A percentile compares a stretch with the other conserved stretches of the same genome.
phyloP scores from a whole-genome alignment of 495 filamentous ascomycete species.

The Daldinia bambusicola region DNA sequence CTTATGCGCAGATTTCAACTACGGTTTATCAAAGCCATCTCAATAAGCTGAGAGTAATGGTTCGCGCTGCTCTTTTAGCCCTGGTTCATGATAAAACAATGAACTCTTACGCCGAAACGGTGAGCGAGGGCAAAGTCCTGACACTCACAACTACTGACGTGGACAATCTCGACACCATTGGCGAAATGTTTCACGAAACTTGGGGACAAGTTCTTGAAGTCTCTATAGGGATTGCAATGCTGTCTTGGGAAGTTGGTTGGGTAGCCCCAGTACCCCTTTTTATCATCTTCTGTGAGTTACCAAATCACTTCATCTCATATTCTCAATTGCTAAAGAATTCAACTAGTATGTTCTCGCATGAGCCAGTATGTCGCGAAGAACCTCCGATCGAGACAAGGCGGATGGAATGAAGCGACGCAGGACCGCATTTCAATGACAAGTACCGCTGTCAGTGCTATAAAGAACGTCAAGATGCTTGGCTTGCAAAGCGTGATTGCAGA shows the following conservation, averaged over 20 bases:
- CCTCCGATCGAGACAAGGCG: constrained; percentile 57
- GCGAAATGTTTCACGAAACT: constrained; percentile 53
- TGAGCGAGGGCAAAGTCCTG: constrained; percentile 62
- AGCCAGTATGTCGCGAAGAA: constrained; percentile 60
- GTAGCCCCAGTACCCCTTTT: constrained; percentile 65
- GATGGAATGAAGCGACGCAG: constrained; percentile 65
- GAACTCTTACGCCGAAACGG: constrained; percentile 52
- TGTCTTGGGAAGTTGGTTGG: constrained; percentile 67
- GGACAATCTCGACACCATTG: constrained; percentile 42
- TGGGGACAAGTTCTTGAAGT: constrained; percentile 69
- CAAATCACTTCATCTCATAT: neutral
- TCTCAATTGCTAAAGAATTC: neutral
- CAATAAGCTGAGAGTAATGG: constrained; percentile 68
- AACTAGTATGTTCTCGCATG: constrained; percentile 52
- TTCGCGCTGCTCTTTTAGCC: constrained; percentile 65
- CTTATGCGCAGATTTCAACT: constrained; percentile 56
- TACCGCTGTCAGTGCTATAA: constrained; percentile 65
- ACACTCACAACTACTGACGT: constrained; percentile 69
- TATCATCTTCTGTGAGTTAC: constrained; percentile 61
- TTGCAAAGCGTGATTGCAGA: constrained; percentile 54
- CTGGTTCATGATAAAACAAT: constrained; percentile 68
- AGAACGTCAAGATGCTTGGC: constrained; percentile 71
- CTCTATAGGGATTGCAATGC: constrained; percentile 65
- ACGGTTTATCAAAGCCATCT: constrained; percentile 65
- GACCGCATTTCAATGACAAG: constrained; percentile 62